phyloP scores from a whole-genome alignment of 495 filamentous ascomycete species.

The Podospora conica region DNA sequence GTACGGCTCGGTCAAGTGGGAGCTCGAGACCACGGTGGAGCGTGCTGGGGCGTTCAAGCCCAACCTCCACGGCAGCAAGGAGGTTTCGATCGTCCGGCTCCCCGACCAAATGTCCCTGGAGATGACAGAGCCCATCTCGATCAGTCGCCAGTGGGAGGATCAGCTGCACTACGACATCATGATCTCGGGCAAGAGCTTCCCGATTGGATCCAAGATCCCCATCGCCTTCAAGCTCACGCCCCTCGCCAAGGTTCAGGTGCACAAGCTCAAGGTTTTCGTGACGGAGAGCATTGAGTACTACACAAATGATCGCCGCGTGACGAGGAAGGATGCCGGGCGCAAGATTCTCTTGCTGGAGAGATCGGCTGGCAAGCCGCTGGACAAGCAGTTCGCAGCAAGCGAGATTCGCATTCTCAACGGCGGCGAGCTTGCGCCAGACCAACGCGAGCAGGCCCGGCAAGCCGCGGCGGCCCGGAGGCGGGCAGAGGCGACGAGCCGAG shows the following conservation, averaged over 20 bases:
- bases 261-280: constrained; percentile 91
- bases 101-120: constrained; percentile 90
- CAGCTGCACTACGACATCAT: constrained; percentile 98
- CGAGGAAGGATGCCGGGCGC: constrained; percentile 74
- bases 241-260: constrained; percentile 91
- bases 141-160: constrained; percentile 95
- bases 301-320: constrained; percentile 79
- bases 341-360: constrained; percentile 92
- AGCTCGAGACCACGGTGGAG: constrained; percentile 82
- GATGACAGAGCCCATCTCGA: constrained; percentile 92
- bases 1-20: constrained; percentile 81
- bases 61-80: constrained; percentile 77
- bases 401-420: constrained; percentile 74
- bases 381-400: constrained; percentile 71
- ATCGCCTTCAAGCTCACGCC: constrained; percentile 98
- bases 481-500: constrained; percentile 30
- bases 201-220: constrained; percentile 83
- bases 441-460: constrained; percentile 38
- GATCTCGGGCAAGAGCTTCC: constrained; percentile 97
- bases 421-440: constrained; percentile 55
- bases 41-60: constrained; percentile 87
- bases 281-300: constrained; percentile 95
- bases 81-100: constrained; percentile 79
- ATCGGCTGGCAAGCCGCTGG: constrained; percentile 69
- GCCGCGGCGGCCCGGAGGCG: constrained; percentile 35